phyloP scores from a whole-genome alignment of 192 early-diverging fungal species.

The Cetraspora pellucida region DNA sequence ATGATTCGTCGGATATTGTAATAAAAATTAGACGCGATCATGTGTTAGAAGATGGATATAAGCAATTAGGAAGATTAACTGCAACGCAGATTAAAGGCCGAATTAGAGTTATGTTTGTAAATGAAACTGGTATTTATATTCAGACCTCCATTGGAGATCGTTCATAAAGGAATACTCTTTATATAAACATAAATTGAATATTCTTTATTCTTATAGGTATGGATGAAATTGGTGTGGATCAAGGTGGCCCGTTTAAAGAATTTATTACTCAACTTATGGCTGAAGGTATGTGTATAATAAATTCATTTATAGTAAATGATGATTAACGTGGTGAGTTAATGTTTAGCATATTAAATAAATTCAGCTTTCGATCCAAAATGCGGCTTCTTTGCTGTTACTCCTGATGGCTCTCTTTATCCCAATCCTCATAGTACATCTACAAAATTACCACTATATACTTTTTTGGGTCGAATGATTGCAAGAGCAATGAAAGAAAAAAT shows the following conservation, averaged over 20 bases:
- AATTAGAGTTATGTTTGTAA: constrained; percentile 57
- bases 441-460: constrained; percentile 45
- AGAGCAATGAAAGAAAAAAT: constrained; percentile 68
- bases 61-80: constrained; percentile 52
- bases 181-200: neutral
- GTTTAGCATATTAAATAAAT: constrained; percentile 28
- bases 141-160: neutral
- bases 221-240: constrained; percentile 79
- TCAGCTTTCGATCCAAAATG: constrained; percentile 54
- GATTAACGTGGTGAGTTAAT: constrained; percentile 41
- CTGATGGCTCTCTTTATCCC: constrained; percentile 34
- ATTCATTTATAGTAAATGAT: constrained; percentile 48
- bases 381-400: constrained; percentile 38
- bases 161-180: neutral
- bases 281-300: constrained; percentile 43
- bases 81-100: constrained; percentile 46
- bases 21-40: constrained; percentile 63
- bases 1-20: neutral
- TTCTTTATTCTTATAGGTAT: constrained; percentile 41
- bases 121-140: constrained; percentile 43
- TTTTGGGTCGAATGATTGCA: constrained; percentile 64
- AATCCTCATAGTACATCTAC: neutral
- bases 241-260: constrained; percentile 82
- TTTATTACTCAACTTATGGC: constrained; percentile 55
- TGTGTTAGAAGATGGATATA: constrained; percentile 75